Evolutionary conservation across 495 filamentous ascomycete species (phyloP), one percentile per base, ranked within the genome.

Genomic region (Xylaria palmicola): DNA sequence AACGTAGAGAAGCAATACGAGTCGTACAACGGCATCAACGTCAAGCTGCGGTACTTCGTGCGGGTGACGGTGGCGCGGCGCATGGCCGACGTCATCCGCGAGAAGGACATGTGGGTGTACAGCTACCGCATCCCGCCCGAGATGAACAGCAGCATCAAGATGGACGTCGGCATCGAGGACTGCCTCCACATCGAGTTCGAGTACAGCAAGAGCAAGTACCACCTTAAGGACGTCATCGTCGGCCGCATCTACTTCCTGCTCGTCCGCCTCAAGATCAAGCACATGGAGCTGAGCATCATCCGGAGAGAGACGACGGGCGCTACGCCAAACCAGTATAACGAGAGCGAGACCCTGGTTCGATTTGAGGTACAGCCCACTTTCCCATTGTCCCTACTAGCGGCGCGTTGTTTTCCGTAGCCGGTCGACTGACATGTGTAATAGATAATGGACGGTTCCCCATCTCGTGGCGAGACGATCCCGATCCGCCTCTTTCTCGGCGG

Each of bases 71-170:
- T 98, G 37, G 94, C 93, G 20, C 85, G 94, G 62, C 87, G 94
- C 67, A 98, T 99, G 92, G 89, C 90, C 65, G 95, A 98, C 74
- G 94, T 98, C 45, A 88, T 97, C 66, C 90, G 95, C 65, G 94
- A 99, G 82, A 99, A 99, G 83, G 95, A 99, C 77, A 88, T 99
- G 64, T 99, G 94, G 94, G 94, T 99, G 29, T 99, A 99, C 82
- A 92, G 88, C 56, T 99, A 99, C 80, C 90, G 93, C 70, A 93
- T 98, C 81, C 93, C 94, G 12, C 95, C 95, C 44, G 95, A 98
- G 85, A 95, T 90, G 73, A 98, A 98, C 81, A 92, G 86, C 78
- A 89, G 88, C 53, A 99, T 99, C 83, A 99, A 99, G 85, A 99
- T 99, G 94, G 94, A 99, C 71, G 94, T 99, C 62, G 94, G 94